A percentile compares a stretch with the other conserved stretches of the same genome.
Conservation (phyloP, 2,329 filamentous ascomycete species). For the Penicillium sp. region DNA sequence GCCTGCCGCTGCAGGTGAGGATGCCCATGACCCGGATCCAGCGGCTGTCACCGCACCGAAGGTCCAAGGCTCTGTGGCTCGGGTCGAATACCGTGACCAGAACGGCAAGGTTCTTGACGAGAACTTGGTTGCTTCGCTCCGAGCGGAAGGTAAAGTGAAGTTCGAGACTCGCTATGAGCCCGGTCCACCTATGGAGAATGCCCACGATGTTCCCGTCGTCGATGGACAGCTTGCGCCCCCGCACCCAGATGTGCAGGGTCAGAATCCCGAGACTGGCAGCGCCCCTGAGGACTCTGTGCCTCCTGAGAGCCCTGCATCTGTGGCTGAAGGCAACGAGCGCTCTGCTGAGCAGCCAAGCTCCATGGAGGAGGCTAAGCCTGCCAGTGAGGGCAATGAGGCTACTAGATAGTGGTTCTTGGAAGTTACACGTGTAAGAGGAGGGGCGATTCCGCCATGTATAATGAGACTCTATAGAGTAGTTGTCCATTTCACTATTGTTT, state of each 20-base stretch:
- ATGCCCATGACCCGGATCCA: slow-evolving; percentile 20
- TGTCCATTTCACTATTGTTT: slow-evolving; percentile 9
- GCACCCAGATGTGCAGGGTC: slow-evolving; percentile 58
- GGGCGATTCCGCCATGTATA: slow-evolving; percentile 19
- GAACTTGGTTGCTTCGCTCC: slow-evolving; percentile 75
- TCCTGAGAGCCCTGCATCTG: slow-evolving; percentile 42
- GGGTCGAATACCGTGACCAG: slow-evolving; percentile 91
- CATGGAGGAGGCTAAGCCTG: slow-evolving; percentile 46
- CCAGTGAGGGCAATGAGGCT: slow-evolving; percentile 49
- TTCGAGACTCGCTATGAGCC: slow-evolving; percentile 97
- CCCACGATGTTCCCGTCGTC: slow-evolving; percentile 66
- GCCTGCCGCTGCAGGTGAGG: slow-evolving; percentile 13
- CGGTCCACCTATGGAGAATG: slow-evolving; percentile 73
- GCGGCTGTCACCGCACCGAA: slow-evolving; percentile 24
- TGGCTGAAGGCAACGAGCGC: slow-evolving; percentile 37
- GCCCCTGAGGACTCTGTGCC: slow-evolving; percentile 38
- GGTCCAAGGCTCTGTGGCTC: slow-evolving; percentile 65
- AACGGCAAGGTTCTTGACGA: slow-evolving; percentile 83
- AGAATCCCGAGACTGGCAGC: slow-evolving; percentile 56
- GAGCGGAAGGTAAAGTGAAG: slow-evolving; percentile 77
- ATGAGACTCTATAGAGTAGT: slow-evolving; percentile 18
- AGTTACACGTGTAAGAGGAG: slow-evolving; percentile 1
- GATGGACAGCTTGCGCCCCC: slow-evolving; percentile 48
- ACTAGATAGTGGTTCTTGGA: slow-evolving; percentile 33
- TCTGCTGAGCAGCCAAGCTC: slow-evolving; percentile 38